A percentile compares a stretch with the other conserved stretches of the same genome.
These are phyloP conservation scores for Globisporangium viniferum DNA, from an alignment of 352 stramenopile species.

Conservation along the genomic window DNA sequence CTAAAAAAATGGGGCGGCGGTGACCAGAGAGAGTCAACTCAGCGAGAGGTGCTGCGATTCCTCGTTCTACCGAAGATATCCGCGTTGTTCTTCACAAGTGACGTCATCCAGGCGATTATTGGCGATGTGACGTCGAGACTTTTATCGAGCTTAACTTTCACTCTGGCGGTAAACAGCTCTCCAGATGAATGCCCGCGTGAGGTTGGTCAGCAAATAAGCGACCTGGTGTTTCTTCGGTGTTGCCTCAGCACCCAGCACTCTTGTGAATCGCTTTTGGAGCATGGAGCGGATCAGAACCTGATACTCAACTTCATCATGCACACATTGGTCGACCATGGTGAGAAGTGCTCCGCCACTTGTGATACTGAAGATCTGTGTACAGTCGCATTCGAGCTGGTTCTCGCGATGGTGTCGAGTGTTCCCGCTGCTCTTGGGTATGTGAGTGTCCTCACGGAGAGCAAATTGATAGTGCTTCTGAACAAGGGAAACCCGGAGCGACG, in stretches of 20 bases:
- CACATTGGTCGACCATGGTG: constrained; percentile 23
- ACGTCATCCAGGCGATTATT: constrained; percentile 18
- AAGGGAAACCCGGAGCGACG: background rate
- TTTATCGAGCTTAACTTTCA: constrained; percentile 21
- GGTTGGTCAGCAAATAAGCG: constrained; percentile 16
- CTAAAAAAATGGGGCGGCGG: constrained; percentile 1
- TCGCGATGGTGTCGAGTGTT: constrained; percentile 32
- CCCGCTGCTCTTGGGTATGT: constrained; percentile 31
- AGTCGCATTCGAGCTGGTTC: constrained; percentile 29
- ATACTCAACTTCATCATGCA: constrained; percentile 28
- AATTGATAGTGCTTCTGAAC: background rate
- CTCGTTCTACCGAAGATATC: constrained; percentile 5
- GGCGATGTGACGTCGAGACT: constrained; percentile 14
- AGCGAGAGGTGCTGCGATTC: constrained; percentile 6
- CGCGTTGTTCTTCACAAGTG: constrained; percentile 13
- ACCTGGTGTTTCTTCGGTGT: constrained; percentile 25
- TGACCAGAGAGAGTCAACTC: background rate
- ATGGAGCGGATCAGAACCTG: background rate
- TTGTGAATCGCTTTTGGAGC: background rate
- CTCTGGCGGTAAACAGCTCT: constrained; percentile 36
- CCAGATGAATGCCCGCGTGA: constrained; percentile 29
- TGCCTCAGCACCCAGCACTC: constrained; percentile 34
- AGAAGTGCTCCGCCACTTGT: constrained; percentile 20
- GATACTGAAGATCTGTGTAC: constrained; percentile 43
- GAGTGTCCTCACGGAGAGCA: constrained; percentile 3